Evolutionary conservation across 176 grass and related monocot genomes (phyloP).

Genomic region (Musa acuminata): DNA sequence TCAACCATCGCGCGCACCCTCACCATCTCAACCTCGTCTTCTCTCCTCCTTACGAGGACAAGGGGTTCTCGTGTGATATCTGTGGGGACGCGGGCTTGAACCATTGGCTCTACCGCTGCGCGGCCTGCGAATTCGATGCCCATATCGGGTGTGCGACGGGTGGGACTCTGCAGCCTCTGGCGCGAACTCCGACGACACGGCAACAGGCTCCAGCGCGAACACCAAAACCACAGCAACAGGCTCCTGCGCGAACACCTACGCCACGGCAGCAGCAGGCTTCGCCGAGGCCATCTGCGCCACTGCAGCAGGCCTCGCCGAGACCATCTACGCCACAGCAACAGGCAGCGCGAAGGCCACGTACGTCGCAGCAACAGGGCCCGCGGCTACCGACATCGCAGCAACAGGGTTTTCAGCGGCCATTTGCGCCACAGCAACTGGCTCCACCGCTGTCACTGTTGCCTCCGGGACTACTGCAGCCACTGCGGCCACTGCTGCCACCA

Average conservation of each 20-base stretch:
- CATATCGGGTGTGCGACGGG: not conserved
- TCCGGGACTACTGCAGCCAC: not conserved
- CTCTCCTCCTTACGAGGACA: slow-evolving; percentile 11
- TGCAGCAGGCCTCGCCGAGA: not conserved
- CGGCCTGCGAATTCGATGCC: slow-evolving; percentile 7
- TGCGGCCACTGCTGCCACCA: not conserved
- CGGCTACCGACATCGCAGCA: not conserved
- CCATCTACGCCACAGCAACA: not conserved
- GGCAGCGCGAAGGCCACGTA: not conserved
- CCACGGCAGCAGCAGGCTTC: not conserved
- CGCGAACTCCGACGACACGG: not conserved
- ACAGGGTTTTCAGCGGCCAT: not conserved
- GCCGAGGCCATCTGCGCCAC: not conserved
- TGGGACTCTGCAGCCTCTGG: too few species aligned
- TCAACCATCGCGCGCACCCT: slow-evolving; percentile 1
- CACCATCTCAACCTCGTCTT: slow-evolving; percentile 8
- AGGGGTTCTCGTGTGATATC: slow-evolving; percentile 9
- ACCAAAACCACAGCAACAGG: not conserved
- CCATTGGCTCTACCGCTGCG: slow-evolving; percentile 18
- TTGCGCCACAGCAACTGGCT: not conserved
- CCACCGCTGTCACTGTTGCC: not conserved
- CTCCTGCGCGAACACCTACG: not conserved
- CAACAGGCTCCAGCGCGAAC: not conserved
- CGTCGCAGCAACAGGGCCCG: not conserved
- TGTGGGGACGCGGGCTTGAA: not conserved